These are phyloP conservation scores for Rhynchosporium agropyri DNA, from an alignment of 2,329 filamentous ascomycete genomes.

Conservation along the genomic window DNA sequence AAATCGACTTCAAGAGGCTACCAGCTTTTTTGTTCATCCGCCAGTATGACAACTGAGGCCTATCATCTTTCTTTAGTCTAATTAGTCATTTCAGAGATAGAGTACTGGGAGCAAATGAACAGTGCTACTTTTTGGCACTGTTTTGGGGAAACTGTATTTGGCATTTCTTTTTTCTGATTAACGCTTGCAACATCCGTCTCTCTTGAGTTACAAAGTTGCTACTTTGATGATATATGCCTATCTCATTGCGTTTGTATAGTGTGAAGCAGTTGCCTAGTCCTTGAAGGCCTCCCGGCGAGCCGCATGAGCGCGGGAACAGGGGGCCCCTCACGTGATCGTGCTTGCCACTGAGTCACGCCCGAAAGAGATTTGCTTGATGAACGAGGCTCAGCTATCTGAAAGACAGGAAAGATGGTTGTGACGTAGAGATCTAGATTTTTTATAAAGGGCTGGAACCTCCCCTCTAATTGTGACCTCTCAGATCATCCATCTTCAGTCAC, in stretches of 20 bases:
- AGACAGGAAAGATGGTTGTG: background rate
- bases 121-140: too few species aligned
- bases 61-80: too few species aligned
- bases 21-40: too few species aligned
- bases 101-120: too few species aligned
- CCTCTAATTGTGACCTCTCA: background rate
- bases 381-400: background rate
- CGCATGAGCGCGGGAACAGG: background rate
- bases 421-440: background rate
- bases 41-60: too few species aligned
- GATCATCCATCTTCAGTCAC: background rate
- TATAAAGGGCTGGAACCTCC: background rate
- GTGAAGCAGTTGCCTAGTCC: background rate
- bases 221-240: background rate
- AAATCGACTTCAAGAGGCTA: too few species aligned
- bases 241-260: background rate
- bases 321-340: background rate
- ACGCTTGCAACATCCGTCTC: background rate
- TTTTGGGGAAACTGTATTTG: too few species aligned
- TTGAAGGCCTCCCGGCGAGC: background rate
- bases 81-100: too few species aligned
- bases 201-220: too few species aligned
- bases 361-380: background rate
- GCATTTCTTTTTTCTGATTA: too few species aligned
- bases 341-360: background rate